Conservation (phyloP, 1,284 basidiomycete species). For the Xerocomus cyaneibrunnescens region DNA sequence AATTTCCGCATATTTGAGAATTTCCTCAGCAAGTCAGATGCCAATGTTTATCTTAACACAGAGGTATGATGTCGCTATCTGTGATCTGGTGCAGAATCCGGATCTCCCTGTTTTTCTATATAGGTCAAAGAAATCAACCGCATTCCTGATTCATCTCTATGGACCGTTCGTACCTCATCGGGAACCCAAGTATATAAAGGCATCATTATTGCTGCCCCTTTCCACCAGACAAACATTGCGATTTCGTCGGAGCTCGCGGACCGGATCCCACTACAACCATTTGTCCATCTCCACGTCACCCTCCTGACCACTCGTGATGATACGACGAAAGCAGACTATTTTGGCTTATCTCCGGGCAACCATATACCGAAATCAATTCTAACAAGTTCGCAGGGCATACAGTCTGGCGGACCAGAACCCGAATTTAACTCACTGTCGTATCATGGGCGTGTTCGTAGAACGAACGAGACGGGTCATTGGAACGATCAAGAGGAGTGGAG, state of each 20-base stretch:
- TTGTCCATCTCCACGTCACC: constrained; percentile 88
- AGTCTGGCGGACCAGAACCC: constrained; percentile 54
- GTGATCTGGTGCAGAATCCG: background rate
- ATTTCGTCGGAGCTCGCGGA: constrained; percentile 47
- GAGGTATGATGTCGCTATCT: constrained; percentile 43
- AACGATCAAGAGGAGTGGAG: constrained; percentile 52
- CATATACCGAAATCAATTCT: constrained; percentile 68
- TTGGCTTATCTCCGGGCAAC: constrained; percentile 51
- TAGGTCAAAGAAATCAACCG: constrained; percentile 55
- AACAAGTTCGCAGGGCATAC: constrained; percentile 64
- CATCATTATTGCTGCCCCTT: constrained; percentile 77
- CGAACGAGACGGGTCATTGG: constrained; percentile 21
- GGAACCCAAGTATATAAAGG: constrained; percentile 55
- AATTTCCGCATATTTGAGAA: constrained; percentile 86
- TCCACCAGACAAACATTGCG: constrained; percentile 59
- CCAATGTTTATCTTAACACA: constrained; percentile 68
- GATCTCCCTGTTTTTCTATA: background rate
- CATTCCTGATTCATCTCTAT: constrained; percentile 40
- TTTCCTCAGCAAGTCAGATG: constrained; percentile 72
- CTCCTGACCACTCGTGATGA: constrained; percentile 77
- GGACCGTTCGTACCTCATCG: constrained; percentile 49
- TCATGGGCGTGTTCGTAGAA: constrained; percentile 54
- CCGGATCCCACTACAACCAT: constrained; percentile 66
- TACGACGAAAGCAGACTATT: constrained; percentile 67
- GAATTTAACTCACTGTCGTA: constrained; percentile 92